A percentile compares a stretch with the other conserved stretches of the same genome.
Evolutionary conservation across 2,329 filamentous ascomycete species (phyloP).

Genomic region (Camillea tinctor): DNA sequence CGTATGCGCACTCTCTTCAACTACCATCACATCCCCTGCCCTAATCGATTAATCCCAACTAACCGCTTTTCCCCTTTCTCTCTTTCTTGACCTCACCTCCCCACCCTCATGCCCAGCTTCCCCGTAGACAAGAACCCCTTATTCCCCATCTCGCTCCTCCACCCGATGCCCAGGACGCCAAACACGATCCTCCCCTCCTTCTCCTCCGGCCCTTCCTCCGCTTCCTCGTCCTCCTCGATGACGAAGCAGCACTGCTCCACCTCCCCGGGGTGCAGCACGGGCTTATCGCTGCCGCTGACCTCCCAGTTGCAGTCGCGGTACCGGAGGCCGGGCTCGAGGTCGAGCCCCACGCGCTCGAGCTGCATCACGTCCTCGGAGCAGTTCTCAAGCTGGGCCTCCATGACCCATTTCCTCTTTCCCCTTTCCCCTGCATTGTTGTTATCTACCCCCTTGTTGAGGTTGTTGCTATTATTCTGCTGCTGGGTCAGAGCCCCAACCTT

Average conservation of each 20-base stretch:
- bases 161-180: slow-evolving; percentile 81
- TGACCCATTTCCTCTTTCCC: slow-evolving; percentile 55
- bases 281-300: slow-evolving; percentile 41
- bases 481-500: slow-evolving; percentile 67
- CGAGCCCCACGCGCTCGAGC: slow-evolving; percentile 64
- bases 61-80: neutral
- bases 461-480: neutral
- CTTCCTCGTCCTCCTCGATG: slow-evolving; percentile 44
- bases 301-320: slow-evolving; percentile 60
- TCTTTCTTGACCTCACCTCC: slow-evolving; percentile 27
- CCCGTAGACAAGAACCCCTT: slow-evolving; percentile 84
- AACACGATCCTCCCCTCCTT: slow-evolving; percentile 64
- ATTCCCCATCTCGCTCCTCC: slow-evolving; percentile 88
- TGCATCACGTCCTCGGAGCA: slow-evolving; percentile 80
- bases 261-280: slow-evolving; percentile 61
- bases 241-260: slow-evolving; percentile 67
- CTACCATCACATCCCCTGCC: too few species aligned
- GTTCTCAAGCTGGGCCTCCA: slow-evolving; percentile 96
- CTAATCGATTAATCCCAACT: too few species aligned
- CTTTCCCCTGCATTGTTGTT: too few species aligned
- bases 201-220: slow-evolving; percentile 44
- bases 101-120: slow-evolving; percentile 61
- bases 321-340: slow-evolving; percentile 50
- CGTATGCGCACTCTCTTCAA: too few species aligned
- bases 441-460: neutral